Percentiles rank a stretch among this genome's conserved stretches.
Conservation (phyloP, 768 basidiomycete species). For the Infundibulicybe gibba region DNA sequence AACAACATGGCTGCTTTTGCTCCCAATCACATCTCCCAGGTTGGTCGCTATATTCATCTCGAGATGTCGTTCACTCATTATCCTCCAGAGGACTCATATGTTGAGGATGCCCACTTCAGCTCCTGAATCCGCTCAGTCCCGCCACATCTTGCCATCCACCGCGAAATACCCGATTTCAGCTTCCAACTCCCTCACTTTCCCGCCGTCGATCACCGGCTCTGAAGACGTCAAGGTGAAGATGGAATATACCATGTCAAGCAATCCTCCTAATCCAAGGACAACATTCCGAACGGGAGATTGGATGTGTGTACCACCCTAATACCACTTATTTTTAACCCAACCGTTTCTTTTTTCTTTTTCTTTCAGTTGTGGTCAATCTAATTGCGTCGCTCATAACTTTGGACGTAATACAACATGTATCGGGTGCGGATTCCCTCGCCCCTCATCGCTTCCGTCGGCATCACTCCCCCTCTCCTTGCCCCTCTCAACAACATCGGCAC, state of each 20-base stretch:
- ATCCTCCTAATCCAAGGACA: constrained; percentile 67
- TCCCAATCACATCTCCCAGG: constrained; percentile 5
- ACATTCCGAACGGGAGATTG: constrained; percentile 70
- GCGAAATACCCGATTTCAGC: constrained; percentile 12
- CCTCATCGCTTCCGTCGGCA: constrained; percentile 4
- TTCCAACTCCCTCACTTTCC: constrained; percentile 12
- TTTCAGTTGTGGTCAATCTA: constrained; percentile 59
- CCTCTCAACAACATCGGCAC: neutral
- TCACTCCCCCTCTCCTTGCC: constrained; percentile 5
- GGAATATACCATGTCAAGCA: constrained; percentile 60
- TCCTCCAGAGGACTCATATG: constrained; percentile 6
- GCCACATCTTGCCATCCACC: constrained; percentile 12
- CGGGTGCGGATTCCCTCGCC: constrained; percentile 67
- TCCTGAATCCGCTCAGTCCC: constrained; percentile 12
- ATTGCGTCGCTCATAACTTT: constrained; percentile 83
- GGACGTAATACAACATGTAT: constrained; percentile 77
- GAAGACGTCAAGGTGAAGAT: constrained; percentile 16
- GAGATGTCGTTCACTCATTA: neutral
- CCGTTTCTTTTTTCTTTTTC: too few relatives aligned
- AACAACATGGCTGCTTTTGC: too few relatives aligned
- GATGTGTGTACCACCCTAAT: constrained; percentile 52
- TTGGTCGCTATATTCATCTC: constrained; percentile 5
- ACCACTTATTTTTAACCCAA: constrained; percentile 1
- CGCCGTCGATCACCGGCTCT: constrained; percentile 20
- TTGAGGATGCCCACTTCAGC: constrained; percentile 8